Evolutionary conservation across 1,139 yeast genomes (phyloP), one percentile per base, ranked within the genome.

Genomic region (Blastobotrys persicus): DNA sequence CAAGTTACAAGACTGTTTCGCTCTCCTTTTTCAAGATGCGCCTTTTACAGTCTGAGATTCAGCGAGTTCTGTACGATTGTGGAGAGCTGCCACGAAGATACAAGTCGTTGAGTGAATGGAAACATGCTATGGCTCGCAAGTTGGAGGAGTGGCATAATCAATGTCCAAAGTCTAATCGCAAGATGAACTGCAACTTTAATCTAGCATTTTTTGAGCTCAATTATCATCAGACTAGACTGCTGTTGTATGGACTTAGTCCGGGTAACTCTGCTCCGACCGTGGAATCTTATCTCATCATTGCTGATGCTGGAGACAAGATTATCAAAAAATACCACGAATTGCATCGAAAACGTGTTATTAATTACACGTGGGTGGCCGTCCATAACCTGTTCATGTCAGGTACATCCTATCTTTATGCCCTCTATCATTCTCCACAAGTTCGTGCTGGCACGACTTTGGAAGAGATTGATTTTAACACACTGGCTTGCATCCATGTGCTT

Each of bases 281-380:
- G 3, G 73, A 74, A 9, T 87, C 87, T 46, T 78, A 79, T 55
- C 58, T 72, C 26, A 75, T 77, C 42, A 79, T 87, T n/a, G 76
- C 79, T 14, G 80, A 78, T 26, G 79, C 91, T 0, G 79, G 94
- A 1, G 78, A 77, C 56, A 83, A 82, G 42, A 77, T 88, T 38
- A 83, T 88, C 48, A 71, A 74, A 42, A 77, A 81, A 40, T 89
- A 87, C 64, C 71, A 77, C 43, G 78, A 76, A 46, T 69, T 88
- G 40, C 78, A 78, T 56, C 67, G 71, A 17, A 75, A 75, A 31
- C 79, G 79, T 57, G 74, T 79, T 43, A 76, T 88, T 54, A 88
- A 88, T 64, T 89, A 86, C 67, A 88, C 96, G 0, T 89, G 96
- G 96, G 92, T 91, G 0, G 95, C 95, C 0, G 92, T 88, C 1